Conservation (phyloP, 2,329 filamentous ascomycete species). For the Scorias spongiosa region DNA sequence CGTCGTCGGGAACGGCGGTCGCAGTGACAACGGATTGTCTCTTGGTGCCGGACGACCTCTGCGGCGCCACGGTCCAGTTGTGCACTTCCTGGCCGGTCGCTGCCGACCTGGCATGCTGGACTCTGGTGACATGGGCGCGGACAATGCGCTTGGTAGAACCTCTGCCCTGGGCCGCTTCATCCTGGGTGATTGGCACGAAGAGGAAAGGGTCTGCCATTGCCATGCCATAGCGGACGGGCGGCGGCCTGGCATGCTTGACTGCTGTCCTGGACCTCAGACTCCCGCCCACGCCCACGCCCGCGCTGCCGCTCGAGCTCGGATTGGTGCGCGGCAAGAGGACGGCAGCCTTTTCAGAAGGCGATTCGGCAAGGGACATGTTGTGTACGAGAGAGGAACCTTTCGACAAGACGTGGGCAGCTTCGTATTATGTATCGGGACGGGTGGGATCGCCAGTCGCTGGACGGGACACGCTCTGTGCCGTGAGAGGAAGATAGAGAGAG, state of each 20-base stretch:
- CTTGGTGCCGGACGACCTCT: not conserved
- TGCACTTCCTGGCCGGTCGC: conserved; percentile 6
- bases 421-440: too few species aligned
- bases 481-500: too few species aligned
- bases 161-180: conserved; percentile 8
- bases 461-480: too few species aligned
- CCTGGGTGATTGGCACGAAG: conserved; percentile 7
- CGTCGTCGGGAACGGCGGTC: not conserved
- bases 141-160: conserved; percentile 8
- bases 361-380: not conserved
- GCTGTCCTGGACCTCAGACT: too few species aligned
- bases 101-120: conserved; percentile 7
- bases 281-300: too few species aligned
- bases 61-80: conserved; percentile 9
- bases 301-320: not conserved
- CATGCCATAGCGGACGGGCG: not conserved
- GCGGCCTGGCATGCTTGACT: not conserved
- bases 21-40: not conserved
- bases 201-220: conserved; percentile 5
- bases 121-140: conserved; percentile 8
- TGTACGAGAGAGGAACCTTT: too few species aligned
- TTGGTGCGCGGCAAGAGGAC: not conserved
- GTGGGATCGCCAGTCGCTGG: too few species aligned
- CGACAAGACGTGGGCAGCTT: too few species aligned
- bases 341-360: not conserved